Base-by-base conservation (phyloP, 768 basidiomycete genomes). In the Mycena latifolia region DNA sequence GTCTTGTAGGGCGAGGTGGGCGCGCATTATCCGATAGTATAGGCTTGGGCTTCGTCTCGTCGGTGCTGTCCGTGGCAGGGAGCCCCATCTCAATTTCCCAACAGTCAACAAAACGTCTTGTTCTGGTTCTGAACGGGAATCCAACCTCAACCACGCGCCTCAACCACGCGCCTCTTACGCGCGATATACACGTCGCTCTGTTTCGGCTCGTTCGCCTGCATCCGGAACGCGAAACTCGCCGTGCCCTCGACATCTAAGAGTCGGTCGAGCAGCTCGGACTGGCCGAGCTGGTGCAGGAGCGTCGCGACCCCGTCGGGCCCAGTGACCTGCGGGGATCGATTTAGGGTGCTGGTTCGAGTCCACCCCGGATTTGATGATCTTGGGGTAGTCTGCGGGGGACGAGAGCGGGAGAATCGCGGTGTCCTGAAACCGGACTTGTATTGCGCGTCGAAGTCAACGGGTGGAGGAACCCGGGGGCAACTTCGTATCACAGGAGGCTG, bases 391-490 rank as follows among this genome's bases (percentile, higher is more conserved):
- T 37, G n/a, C 22, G 15, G 52, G 52, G 14, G 52, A n/a, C 9
- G 52, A 54, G 2, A 54, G 33, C 15, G 52, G 52, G 12, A 54
- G 52, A 25, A 54, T 35, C 11, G 9, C 33, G 1, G 52, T 54
- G 37, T 54, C 52, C 14, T 35, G 33, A 33, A 54, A 54, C 3
- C 52, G 52, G 33, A 54, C 52, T 33, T 54, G 31, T 50, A 50
- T 28, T 17, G 2, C 20, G 2, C 11, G 25, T 50, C 28, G 28
- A 8, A 18, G 15, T 3, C 1, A 29, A 5, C 2, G 7, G 6
- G 28, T 6, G 18, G 28, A 20, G 28, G n/a, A 50, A 29, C 3
- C 3, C 10, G 12, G 17, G 14, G 10, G 14, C 2, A 7, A 29
- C 18, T 29, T 2, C 25, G 15, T 29, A 50, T 28, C 28, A 29